Percentiles rank a stretch among this genome's conserved stretches.
phyloP scores from a whole-genome alignment of 148 eudicot species.

The Rhododendron vialii region DNA sequence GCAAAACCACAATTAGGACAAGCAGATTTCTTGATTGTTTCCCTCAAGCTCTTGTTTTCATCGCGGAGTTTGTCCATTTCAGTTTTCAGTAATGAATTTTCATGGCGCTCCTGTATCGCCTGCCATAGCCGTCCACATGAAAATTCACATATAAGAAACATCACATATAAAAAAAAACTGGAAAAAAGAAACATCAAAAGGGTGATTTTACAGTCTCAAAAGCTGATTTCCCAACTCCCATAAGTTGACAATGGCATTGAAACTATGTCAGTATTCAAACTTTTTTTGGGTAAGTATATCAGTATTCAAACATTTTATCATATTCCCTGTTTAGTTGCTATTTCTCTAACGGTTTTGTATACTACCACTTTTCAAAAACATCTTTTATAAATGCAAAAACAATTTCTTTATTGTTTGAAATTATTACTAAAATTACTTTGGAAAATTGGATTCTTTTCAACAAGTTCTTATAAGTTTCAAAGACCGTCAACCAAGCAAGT shows the following conservation, averaged over 20 bases:
- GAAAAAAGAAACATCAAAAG: not conserved
- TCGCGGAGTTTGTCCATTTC: conserved; percentile 79
- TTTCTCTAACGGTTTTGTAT: not conserved
- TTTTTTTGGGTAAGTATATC: not conserved
- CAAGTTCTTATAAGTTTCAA: not conserved
- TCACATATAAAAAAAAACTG: not conserved
- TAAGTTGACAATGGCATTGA: not conserved
- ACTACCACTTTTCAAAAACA: not conserved
- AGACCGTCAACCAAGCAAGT: not conserved
- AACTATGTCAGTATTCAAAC: not conserved
- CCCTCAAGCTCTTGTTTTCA: conserved; percentile 70
- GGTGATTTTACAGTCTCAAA: not conserved
- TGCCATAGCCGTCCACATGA: conserved; percentile 21
- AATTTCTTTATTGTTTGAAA: not conserved
- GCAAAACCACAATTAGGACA: conserved; percentile 87
- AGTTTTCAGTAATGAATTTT: conserved; percentile 69
- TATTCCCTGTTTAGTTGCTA: not conserved
- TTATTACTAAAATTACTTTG: not conserved
- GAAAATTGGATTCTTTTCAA: not conserved
- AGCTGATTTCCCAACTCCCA: not conserved
- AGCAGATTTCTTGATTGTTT: conserved; percentile 42
- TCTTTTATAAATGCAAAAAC: not conserved
- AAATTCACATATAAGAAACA: not conserved
- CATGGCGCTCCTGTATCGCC: conserved; percentile 98
- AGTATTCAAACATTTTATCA: not conserved